Evolutionary conservation across 75 land plant genomes (phyloP), one percentile per base, ranked within the genome.

Genomic region (Gnetum montanum): DNA sequence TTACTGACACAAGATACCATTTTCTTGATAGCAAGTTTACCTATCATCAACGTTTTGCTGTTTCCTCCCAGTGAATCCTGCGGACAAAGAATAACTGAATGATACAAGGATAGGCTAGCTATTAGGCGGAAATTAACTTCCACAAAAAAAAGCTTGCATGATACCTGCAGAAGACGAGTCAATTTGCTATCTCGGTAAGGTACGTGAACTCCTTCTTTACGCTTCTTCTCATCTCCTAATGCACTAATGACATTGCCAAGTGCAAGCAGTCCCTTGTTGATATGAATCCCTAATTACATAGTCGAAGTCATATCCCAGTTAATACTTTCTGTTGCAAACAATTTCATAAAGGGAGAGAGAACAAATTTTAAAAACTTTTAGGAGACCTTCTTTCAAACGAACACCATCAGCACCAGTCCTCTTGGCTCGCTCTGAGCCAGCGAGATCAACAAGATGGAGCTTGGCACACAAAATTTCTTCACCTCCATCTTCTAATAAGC

Each of bases 211-310:
- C 97, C 88, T 71, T 95, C 99, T 84, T 86, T 95, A 16, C 99
- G 67, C 67, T 90, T 95, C 40, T 87, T 86, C 33, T 95, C 99
- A 79, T 95, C 99, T 25, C 99, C 99, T 36, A 95, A 75, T 24
- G 99, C 99, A 77, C 99, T 95, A 46, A 95, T 95, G 33, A 95
- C 99, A 71, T 95, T 95, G 35, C 99, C 99, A 70, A 95, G 92
- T 34, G 97, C 99, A 37, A 95, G 78, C 35, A 95, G 79, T 15
- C 99, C 99, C 71, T 65, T 90, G 53, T 95, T 95, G 45, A 95
- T 95, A 47, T 95, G 99, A 63, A 95, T 88, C 12, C 99, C 99
- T 94, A 69, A 43, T 44, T 57, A 59, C n/a, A n/a, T n/a, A n/a
- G n/a, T n/a, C n/a, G n/a, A n/a, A n/a, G n/a, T n/a, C n/a, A n/a